phyloP scores from a whole-genome alignment of 2,329 filamentous ascomycete genomes.

The Elsinoe fawcettii region DNA sequence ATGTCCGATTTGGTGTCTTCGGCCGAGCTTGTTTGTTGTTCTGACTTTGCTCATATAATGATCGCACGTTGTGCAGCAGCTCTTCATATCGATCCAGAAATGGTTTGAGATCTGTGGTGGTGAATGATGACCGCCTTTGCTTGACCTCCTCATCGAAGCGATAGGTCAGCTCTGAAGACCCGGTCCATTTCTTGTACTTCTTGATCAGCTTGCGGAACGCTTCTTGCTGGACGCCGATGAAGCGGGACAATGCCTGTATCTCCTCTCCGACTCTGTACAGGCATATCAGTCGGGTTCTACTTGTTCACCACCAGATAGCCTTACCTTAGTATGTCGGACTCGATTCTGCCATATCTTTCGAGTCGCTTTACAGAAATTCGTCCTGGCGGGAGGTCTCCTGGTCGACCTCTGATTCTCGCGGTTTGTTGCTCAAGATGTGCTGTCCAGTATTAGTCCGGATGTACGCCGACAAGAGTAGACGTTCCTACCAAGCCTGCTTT shows the following conservation, averaged over 20 bases:
- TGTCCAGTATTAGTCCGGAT: conserved; percentile 14
- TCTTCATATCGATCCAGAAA: conserved; percentile 43
- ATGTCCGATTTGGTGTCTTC: conserved; percentile 14
- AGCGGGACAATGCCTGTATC: conserved; percentile 61
- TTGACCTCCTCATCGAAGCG: conserved; percentile 62
- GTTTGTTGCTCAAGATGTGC: conserved; percentile 13
- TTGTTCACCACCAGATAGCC: neutral
- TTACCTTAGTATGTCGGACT: conserved; percentile 42
- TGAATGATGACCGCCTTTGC: conserved; percentile 62
- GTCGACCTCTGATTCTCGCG: neutral
- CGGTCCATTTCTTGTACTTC: conserved; percentile 85
- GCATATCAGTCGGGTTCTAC: neutral
- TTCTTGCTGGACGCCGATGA: conserved; percentile 63
- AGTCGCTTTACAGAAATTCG: conserved; percentile 39
- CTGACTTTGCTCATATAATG: conserved; percentile 34
- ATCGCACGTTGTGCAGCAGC: conserved; percentile 38
- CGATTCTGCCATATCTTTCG: conserved; percentile 44
- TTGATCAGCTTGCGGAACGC: conserved; percentile 79
- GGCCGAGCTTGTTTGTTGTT: conserved; percentile 16
- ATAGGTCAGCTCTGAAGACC: conserved; percentile 55
- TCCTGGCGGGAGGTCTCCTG: conserved; percentile 19
- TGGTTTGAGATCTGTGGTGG: conserved; percentile 54
- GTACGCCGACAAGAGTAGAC: neutral
- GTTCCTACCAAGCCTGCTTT: conserved; percentile 56
- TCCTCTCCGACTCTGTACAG: conserved; percentile 57